A percentile compares a stretch with the other conserved stretches of the same genome.
Evolutionary conservation across 495 filamentous ascomycete species (phyloP).

Genomic region (Xylaria acuta): DNA sequence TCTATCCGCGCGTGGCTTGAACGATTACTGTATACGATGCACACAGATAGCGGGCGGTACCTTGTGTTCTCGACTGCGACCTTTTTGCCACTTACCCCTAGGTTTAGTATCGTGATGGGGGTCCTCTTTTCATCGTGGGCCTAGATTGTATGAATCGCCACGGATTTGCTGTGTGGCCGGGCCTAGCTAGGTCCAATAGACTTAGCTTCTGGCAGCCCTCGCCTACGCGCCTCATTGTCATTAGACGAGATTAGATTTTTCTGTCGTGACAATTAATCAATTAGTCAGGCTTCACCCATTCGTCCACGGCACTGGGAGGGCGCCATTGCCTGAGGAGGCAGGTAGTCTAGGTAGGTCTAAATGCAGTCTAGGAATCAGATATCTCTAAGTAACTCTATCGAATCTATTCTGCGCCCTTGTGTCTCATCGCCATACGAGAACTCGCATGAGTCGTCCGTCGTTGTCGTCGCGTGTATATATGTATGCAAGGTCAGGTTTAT

Average conservation of each 20-base stretch:
- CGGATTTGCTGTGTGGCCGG: background rate
- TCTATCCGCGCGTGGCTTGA: slow-evolving; percentile 17
- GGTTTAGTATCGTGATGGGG: slow-evolving; percentile 8
- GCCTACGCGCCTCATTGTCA: background rate
- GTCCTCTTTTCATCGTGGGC: slow-evolving; percentile 1
- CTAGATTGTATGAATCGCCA: slow-evolving; percentile 10
- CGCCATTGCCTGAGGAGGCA: background rate
- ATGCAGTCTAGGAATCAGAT: slow-evolving; percentile 11
- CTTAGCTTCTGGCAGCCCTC: background rate
- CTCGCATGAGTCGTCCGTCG: background rate
- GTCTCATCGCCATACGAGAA: background rate
- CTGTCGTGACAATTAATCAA: slow-evolving; percentile 9
- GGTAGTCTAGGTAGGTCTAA: slow-evolving; percentile 4
- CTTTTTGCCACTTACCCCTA: background rate
- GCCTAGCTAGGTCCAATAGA: slow-evolving; percentile 1
- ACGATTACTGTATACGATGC: background rate
- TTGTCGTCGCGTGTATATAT: background rate
- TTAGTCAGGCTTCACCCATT: background rate
- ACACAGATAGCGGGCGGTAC: background rate
- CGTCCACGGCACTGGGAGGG: background rate
- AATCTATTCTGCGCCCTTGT: background rate
- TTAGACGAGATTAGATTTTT: slow-evolving; percentile 7
- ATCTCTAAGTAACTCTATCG: slow-evolving; percentile 18
- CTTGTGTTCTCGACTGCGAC: slow-evolving; percentile 1
- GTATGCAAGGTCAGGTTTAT: slow-evolving; percentile 17